phyloP scores from a whole-genome alignment of 1,284 basidiomycete genomes.

The Gymnopus androsaceus region DNA sequence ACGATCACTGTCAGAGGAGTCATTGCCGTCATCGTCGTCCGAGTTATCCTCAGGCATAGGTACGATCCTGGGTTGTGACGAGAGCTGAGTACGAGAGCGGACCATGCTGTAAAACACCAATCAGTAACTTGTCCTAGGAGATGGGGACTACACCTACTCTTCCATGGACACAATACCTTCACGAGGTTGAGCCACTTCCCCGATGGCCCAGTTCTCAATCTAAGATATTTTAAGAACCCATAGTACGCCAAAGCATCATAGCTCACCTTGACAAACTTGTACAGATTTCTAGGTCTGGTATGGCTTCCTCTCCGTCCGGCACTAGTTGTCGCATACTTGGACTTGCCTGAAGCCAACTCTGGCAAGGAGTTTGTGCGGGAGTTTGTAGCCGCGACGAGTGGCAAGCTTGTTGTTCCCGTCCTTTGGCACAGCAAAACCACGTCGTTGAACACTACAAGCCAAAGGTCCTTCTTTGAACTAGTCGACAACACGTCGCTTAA shows the following conservation, averaged over 20 bases:
- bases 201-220: conserved; percentile 90
- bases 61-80: conserved; percentile 67
- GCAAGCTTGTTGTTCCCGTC: conserved; percentile 86
- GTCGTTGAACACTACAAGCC: conserved; percentile 95
- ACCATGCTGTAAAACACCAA: conserved; percentile 53
- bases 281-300: conserved; percentile 84
- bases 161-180: conserved; percentile 82
- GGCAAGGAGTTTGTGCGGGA: no score
- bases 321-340: conserved; percentile 27
- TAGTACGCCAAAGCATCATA: conserved; percentile 8
- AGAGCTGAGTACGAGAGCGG: conserved; percentile 59
- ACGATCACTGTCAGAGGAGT: conserved; percentile 79
- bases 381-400: conserved; percentile 74
- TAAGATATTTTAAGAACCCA: conserved; percentile 29
- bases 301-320: conserved; percentile 52
- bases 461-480: conserved; percentile 70
- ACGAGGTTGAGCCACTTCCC: conserved; percentile 67
- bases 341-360: no score
- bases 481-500: conserved; percentile 74
- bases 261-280: conserved; percentile 80
- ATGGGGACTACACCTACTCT: conserved; percentile 69
- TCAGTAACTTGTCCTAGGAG: conserved; percentile 9
- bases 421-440: conserved; percentile 91
- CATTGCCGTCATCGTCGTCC: conserved; percentile 56
- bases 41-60: conserved; percentile 51